Evolutionary conservation across 257 asterid genomes (phyloP), one percentile per base, ranked within the genome.

Genomic region (Plantago elongata): DNA sequence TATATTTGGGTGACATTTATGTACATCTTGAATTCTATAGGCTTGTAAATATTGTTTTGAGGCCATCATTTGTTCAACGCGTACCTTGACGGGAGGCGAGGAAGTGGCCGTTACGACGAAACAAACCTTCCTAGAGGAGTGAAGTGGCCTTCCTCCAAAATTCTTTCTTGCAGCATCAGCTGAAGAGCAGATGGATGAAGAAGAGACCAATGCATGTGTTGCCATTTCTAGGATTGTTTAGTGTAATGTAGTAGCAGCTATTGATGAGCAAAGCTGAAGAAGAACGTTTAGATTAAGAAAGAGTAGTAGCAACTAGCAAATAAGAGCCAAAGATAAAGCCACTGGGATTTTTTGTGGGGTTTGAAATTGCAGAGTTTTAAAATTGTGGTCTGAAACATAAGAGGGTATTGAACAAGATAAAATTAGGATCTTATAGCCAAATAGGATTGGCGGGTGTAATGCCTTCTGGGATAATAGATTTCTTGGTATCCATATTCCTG

Each of bases 11-110:
- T 34, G 40, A 34, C 40, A 34, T 34, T 34, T 4, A 34, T 17
- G 13, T 52, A 52, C 17, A 13, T 51, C 38, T 14, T 50, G 11
- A 51, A 51, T 29, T 51, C 22, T 18, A 13, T 7, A 7, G 56
- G 16, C 11, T 51, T 1, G 22, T n/a, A 51, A 51, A 17, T 16
- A 0, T 51, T 16, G 11, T 9, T 2, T 0, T 22, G 9, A 9
- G 38, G 17, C 42, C 15, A 17, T 3, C 30, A 52, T 9, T 52
- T 10, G 27, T 7, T 5, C 30, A 15, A 17, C 6, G 22, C 42
- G 42, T 73, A 89, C 97, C 95, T 89, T 89, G 42, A 68, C 96
- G 4, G 97, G 97, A 48, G 97, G 99, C 64, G 90, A 64, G 17
- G 97, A 51, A 38, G 76, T 73, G 49, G 97, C 91, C 72, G 72